phyloP scores from a whole-genome alignment of 1,284 basidiomycete genomes.

The Ganoderma lingzhi region DNA sequence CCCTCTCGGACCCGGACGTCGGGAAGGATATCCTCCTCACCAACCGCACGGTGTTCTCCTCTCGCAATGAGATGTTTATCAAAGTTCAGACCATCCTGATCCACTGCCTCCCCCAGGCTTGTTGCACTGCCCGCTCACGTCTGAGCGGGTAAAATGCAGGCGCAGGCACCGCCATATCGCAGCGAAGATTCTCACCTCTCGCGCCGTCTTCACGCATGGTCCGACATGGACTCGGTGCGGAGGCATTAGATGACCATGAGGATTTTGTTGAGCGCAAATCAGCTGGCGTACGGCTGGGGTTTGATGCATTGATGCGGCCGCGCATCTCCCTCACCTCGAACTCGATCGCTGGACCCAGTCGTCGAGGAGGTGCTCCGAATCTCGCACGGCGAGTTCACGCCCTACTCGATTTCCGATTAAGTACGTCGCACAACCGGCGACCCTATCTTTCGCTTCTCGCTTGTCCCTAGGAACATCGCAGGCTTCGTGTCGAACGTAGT shows the following conservation, averaged over 20 bases:
- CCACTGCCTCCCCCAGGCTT: constrained; percentile 34
- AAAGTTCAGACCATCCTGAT: constrained; percentile 51
- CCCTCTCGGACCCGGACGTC: constrained; percentile 50
- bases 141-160: background rate
- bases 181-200: background rate
- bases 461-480: background rate
- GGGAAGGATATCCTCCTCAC: constrained; percentile 50
- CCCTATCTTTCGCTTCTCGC: background rate
- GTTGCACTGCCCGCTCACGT: background rate
- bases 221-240: background rate
- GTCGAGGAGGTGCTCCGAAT: constrained; percentile 42
- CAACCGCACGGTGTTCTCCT: constrained; percentile 51
- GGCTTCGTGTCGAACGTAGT: background rate
- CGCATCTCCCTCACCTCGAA: too few relatives aligned
- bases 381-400: constrained; percentile 47
- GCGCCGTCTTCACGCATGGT: background rate
- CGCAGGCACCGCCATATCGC: background rate
- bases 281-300: too few relatives aligned
- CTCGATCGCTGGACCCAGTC: constrained; percentile 37
- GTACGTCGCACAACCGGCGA: background rate
- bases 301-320: too few relatives aligned
- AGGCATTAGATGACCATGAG: too few relatives aligned
- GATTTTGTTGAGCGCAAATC: too few relatives aligned
- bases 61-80: constrained; percentile 49
- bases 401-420: background rate